A percentile compares a stretch with the other conserved stretches of the same genome.
These are phyloP conservation scores for Colletotrichum sublineola DNA, from an alignment of 2,329 filamentous ascomycete genomes.

Conservation along the genomic window DNA sequence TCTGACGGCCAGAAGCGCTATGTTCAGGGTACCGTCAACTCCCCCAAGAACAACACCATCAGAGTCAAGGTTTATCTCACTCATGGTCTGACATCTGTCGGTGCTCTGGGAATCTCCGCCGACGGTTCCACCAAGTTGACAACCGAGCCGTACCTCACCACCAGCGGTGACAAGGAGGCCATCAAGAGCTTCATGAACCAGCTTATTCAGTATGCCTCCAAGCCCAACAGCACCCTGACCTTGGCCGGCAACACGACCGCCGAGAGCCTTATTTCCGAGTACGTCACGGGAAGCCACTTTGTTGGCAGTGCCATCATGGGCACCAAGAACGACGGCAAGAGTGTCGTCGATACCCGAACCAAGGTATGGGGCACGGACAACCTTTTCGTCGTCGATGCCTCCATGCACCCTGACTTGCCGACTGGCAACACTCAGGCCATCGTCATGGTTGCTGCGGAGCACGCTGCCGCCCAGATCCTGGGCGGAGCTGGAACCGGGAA, in stretches of 20 bases:
- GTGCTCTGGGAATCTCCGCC: conserved; percentile 59
- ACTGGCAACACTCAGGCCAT: conserved; percentile 44
- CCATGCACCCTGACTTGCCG: conserved; percentile 67
- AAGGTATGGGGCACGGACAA: conserved; percentile 73
- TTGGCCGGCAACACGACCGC: conserved; percentile 45
- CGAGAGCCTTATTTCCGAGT: conserved; percentile 46
- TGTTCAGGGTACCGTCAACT: conserved; percentile 62
- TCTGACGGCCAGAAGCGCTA: conserved; percentile 55
- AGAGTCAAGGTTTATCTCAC: conserved; percentile 65
- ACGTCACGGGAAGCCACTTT: conserved; percentile 48
- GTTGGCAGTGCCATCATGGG: conserved; percentile 63
- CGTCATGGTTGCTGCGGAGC: conserved; percentile 43
- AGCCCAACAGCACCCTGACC: conserved; percentile 45
- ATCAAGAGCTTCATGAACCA: conserved; percentile 47
- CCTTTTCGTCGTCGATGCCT: conserved; percentile 72
- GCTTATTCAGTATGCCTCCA: conserved; percentile 47
- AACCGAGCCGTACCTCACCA: conserved; percentile 52
- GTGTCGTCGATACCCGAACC: conserved; percentile 69
- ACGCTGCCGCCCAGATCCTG: conserved; percentile 40
- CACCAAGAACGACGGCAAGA: conserved; percentile 60
- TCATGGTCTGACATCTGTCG: conserved; percentile 62
- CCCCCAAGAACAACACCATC: conserved; percentile 56
- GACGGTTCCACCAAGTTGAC: conserved; percentile 58
- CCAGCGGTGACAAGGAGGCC: conserved; percentile 48
- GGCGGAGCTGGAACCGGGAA: conserved; percentile 21